Conservation (phyloP, 306 rosid genomes). For the Mimosa pudica region DNA sequence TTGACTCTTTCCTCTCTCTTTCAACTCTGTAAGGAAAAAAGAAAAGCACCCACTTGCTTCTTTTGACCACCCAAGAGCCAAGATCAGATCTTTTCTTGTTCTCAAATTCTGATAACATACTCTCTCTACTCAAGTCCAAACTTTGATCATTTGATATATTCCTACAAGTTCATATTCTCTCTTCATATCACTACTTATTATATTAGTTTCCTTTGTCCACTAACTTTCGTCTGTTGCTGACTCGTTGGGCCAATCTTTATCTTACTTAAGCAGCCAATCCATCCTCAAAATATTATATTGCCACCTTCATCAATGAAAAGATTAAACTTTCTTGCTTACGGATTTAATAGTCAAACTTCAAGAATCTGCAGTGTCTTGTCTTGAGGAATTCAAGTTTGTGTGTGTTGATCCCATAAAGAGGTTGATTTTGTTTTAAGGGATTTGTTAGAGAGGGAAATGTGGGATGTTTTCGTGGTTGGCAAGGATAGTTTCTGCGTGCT, state of each 20-base stretch:
- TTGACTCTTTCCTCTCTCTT: conserved; percentile 25
- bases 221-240: background rate
- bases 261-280: background rate
- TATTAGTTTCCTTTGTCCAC: conserved; percentile 12
- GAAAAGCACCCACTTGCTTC: background rate
- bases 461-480: conserved; percentile 99
- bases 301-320: background rate
- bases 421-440: conserved; percentile 29
- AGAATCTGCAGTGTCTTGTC: conserved; percentile 1
- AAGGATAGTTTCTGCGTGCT: conserved; percentile 79
- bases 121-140: conserved; percentile 11
- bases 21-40: conserved; percentile 4
- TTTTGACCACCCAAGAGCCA: conserved; percentile 12
- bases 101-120: background rate
- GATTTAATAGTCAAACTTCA: background rate
- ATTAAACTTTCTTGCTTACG: conserved; percentile 20
- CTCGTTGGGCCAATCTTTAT: background rate
- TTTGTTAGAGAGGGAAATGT: conserved; percentile 71
- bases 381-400: background rate
- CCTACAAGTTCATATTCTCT: background rate
- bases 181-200: background rate
- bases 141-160: conserved; percentile 7
- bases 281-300: background rate
- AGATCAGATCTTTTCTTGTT: conserved; percentile 34
- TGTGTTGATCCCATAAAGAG: background rate